phyloP scores from a whole-genome alignment of 306 rosid genomes.

The Neltuma alba region DNA sequence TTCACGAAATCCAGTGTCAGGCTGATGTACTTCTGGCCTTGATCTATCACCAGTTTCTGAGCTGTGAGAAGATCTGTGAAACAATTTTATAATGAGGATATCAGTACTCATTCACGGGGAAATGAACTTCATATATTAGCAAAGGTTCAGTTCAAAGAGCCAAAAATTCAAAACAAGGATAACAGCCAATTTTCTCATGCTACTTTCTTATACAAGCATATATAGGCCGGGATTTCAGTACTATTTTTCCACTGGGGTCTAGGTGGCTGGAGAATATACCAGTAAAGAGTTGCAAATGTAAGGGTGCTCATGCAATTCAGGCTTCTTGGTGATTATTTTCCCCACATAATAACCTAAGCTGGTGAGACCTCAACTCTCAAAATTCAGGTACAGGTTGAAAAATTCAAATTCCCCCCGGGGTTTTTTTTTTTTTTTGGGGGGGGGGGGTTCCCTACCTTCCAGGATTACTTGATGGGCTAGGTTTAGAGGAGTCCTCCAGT shows the following conservation, averaged over 20 bases:
- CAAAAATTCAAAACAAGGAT: background rate
- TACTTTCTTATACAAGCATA: background rate
- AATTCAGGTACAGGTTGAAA: background rate
- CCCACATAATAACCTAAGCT: background rate
- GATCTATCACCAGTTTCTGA: constrained; percentile 39
- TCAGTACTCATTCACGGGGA: background rate
- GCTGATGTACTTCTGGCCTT: constrained; percentile 26
- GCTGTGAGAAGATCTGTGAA: constrained; percentile 35
- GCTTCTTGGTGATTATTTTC: background rate
- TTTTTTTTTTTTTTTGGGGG: too few relatives aligned
- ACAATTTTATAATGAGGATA: background rate
- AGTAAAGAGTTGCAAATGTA: background rate
- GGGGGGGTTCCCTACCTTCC: constrained; percentile 47
- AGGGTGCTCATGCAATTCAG: background rate
- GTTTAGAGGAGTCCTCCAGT: constrained; percentile 52
- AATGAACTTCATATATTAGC: background rate
- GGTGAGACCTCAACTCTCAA: background rate
- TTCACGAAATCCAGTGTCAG: constrained; percentile 36
- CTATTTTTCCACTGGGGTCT: background rate
- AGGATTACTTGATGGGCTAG: constrained; percentile 46
- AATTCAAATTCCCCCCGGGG: constrained; percentile 13
- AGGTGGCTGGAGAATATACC: background rate
- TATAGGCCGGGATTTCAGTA: background rate
- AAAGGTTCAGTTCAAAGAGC: background rate
- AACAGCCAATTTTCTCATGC: background rate